Evolutionary conservation across 2,329 filamentous ascomycete species (phyloP), one percentile per base, ranked within the genome.

Genomic region (Purpureocillium lavendulum): DNA sequence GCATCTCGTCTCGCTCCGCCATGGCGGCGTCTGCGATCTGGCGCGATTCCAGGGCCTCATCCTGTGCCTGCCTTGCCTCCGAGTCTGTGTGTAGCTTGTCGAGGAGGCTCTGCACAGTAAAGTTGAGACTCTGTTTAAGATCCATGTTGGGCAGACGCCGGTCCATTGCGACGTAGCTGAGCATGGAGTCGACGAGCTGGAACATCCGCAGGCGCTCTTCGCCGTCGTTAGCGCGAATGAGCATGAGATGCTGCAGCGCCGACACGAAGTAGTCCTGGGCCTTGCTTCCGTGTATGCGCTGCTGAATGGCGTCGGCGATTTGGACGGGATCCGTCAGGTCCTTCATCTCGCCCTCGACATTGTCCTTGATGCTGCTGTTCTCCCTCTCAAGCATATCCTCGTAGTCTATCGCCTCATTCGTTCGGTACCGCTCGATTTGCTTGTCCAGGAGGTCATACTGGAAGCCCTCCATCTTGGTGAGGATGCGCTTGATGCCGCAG

Each of bases 111-210:
- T 97, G 92, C 9, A 98, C 92, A 0, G 90, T 96, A 55, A 97
- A 97, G 60, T 94, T 96, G 48, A 98, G 76, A 56, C 88, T 94
- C 61, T 97, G 90, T 68, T 96, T 96, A 43, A 98, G 76, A 60
- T 98, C 92, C 80, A 97, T 90, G 62, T 98, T 90, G 30, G 92
- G 92, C 48, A 97, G 65, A 47, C 92, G 77, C 56, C 92, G 79
- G 62, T 98, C 92, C 90, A 98, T 98, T 52, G 90, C 90, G 46
- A 98, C 90, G 62, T 97, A 97, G 62, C 88, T 95, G 49, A 98
- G 79, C 88, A 97, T 97, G n/a, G 87, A 83, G 63, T 98, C 92
- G 21, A 97, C 89, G 21, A 98, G 77, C 67, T 97, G 92, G 65
- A 97, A 98, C 83, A 96, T 92, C 36, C 87, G 82, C 45, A 96